Evolutionary conservation across 257 asterid genomes (phyloP).

Genomic region (Solanum pinnatisectum): DNA sequence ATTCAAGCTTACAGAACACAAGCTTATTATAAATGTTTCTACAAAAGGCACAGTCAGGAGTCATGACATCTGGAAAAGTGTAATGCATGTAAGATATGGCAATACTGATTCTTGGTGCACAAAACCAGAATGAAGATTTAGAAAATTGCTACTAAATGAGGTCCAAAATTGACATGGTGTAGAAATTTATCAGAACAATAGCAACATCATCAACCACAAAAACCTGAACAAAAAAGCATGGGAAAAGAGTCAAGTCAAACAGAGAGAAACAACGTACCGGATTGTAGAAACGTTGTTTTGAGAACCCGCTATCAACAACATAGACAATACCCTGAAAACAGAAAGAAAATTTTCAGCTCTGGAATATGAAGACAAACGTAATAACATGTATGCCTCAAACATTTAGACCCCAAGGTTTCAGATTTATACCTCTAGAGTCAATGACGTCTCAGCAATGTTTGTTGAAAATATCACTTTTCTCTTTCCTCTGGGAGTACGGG

Average conservation of each 20-base stretch:
- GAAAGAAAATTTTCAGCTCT: not conserved
- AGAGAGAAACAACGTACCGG: constrained; percentile 38
- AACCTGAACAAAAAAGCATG: not conserved
- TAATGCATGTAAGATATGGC: not conserved
- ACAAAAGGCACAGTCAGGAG: not conserved
- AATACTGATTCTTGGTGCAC: not conserved
- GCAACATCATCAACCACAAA: not conserved
- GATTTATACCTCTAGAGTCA: constrained; percentile 77
- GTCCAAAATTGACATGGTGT: not conserved
- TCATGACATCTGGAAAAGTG: not conserved
- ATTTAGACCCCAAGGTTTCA: not conserved
- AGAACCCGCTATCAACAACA: constrained; percentile 90
- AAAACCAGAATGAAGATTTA: not conserved
- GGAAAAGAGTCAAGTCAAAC: not conserved
- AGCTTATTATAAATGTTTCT: not conserved
- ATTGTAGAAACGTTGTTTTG: constrained; percentile 86
- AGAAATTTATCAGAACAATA: not conserved
- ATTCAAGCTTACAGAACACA: not conserved
- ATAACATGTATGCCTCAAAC: not conserved
- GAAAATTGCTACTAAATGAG: not conserved
- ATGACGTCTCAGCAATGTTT: constrained; percentile 95
- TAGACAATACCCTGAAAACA: constrained; percentile 74
- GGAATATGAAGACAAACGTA: not conserved
- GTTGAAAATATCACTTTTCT: constrained; percentile 92
- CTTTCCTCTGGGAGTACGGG: constrained; percentile 93